Conservation (phyloP, 2,329 filamentous ascomycete species). For the Apiospora malaysiana region DNA sequence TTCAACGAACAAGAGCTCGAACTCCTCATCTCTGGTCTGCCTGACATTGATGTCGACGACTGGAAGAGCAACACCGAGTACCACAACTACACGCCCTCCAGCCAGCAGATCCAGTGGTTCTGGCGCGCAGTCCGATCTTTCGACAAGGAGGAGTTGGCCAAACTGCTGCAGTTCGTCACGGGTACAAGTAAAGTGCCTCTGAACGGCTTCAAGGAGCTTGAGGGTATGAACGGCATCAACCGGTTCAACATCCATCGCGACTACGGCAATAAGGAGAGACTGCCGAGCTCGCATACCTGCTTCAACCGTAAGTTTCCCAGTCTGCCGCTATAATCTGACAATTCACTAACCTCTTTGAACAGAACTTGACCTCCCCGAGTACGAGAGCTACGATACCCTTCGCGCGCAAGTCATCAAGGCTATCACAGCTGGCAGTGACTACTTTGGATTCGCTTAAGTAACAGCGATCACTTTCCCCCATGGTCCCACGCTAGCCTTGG, state of each 20-base stretch:
- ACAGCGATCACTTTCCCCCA: background rate
- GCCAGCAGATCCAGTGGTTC: slow-evolving; percentile 99
- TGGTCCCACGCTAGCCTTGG: background rate
- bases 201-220: slow-evolving; percentile 98
- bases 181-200: slow-evolving; percentile 98
- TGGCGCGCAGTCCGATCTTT: slow-evolving; percentile 97
- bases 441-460: slow-evolving; percentile 90
- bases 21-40: slow-evolving; percentile 92
- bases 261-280: slow-evolving; percentile 92
- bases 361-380: slow-evolving; percentile 98
- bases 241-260: slow-evolving; percentile 99
- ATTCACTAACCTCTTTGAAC: slow-evolving; percentile 24
- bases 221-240: slow-evolving; percentile 98
- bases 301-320: slow-evolving; percentile 85
- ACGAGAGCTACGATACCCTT: slow-evolving; percentile 92
- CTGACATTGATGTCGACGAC: slow-evolving; percentile 97
- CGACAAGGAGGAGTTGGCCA: slow-evolving; percentile 98
- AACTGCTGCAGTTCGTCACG: slow-evolving; percentile 96
- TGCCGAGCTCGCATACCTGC: slow-evolving; percentile 97
- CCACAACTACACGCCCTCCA: slow-evolving; percentile 94
- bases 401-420: slow-evolving; percentile 90
- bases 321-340: background rate
- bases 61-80: slow-evolving; percentile 99
- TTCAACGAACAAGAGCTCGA: slow-evolving; percentile 99
- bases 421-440: slow-evolving; percentile 97